Percentiles rank a stretch among this genome's conserved stretches.
phyloP scores from a whole-genome alignment of 768 basidiomycete genomes.

The Leccinum uliginosum region DNA sequence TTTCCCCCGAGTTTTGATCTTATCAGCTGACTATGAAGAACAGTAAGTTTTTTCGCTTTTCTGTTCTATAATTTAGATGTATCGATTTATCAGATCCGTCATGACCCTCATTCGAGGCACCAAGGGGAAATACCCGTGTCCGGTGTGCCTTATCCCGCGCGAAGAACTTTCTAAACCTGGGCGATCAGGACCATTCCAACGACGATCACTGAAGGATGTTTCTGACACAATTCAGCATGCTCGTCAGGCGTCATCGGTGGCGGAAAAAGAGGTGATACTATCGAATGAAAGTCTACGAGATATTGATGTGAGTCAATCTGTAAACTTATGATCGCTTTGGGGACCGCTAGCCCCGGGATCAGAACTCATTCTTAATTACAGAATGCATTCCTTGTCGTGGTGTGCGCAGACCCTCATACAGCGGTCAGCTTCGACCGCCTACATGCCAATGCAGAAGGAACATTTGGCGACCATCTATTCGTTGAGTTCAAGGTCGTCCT shows the following conservation, averaged over 20 bases:
- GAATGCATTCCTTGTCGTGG: neutral
- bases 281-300: too few relatives aligned
- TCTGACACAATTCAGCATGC: neutral
- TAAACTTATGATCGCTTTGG: neutral
- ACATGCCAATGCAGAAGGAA: neutral
- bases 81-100: neutral
- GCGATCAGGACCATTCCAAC: neutral
- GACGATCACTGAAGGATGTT: neutral
- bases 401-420: neutral
- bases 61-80: neutral
- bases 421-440: neutral
- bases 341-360: neutral
- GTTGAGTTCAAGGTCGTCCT: neutral
- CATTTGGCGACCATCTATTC: neutral
- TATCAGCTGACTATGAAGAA: neutral
- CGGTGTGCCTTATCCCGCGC: neutral
- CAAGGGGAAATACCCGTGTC: neutral
- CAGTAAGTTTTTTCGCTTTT: neutral
- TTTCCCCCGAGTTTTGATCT: neutral
- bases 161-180: neutral
- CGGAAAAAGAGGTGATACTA: too few relatives aligned
- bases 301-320: neutral
- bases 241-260: too few relatives aligned
- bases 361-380: neutral
- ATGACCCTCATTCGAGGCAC: neutral